phyloP scores from a whole-genome alignment of 768 basidiomycete species.

The Hygrocybe punicea region DNA sequence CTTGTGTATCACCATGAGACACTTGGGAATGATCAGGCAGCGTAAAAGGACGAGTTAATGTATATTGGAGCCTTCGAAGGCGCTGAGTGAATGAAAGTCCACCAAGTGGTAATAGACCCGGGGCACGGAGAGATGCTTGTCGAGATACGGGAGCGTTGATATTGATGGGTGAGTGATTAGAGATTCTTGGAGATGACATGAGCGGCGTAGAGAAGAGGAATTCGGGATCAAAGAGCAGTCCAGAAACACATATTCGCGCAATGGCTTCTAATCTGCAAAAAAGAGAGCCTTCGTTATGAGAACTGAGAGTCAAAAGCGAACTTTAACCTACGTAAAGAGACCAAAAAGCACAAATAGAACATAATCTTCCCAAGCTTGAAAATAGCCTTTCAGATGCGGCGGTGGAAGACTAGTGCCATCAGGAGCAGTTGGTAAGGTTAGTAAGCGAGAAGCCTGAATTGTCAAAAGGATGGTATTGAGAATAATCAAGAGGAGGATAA shows the following conservation, averaged over 20 bases:
- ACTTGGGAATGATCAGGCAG: slow-evolving; percentile 33
- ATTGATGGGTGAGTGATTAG: slow-evolving; percentile 22
- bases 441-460: slow-evolving; percentile 66
- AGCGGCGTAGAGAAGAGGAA: slow-evolving; percentile 47
- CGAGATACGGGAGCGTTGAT: slow-evolving; percentile 17
- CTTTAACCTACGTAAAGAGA: slow-evolving; percentile 70
- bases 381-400: slow-evolving; percentile 61
- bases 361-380: slow-evolving; percentile 86
- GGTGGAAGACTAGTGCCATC: slow-evolving; percentile 39
- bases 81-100: slow-evolving; percentile 46
- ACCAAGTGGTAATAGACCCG: slow-evolving; percentile 43
- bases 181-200: slow-evolving; percentile 29
- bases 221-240: slow-evolving; percentile 84
- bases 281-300: not conserved
- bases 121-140: slow-evolving; percentile 18
- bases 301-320: not conserved
- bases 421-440: slow-evolving; percentile 52
- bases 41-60: slow-evolving; percentile 54
- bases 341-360: slow-evolving; percentile 80
- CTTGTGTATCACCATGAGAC: not conserved
- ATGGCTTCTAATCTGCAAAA: slow-evolving; percentile 70
- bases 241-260: slow-evolving; percentile 86
- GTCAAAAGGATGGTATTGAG: slow-evolving; percentile 78
- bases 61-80: slow-evolving; percentile 43
- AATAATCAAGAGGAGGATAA: slow-evolving; percentile 79